Conservation (phyloP, 208 protist genomes). For the Leishmania tarentolae region DNA sequence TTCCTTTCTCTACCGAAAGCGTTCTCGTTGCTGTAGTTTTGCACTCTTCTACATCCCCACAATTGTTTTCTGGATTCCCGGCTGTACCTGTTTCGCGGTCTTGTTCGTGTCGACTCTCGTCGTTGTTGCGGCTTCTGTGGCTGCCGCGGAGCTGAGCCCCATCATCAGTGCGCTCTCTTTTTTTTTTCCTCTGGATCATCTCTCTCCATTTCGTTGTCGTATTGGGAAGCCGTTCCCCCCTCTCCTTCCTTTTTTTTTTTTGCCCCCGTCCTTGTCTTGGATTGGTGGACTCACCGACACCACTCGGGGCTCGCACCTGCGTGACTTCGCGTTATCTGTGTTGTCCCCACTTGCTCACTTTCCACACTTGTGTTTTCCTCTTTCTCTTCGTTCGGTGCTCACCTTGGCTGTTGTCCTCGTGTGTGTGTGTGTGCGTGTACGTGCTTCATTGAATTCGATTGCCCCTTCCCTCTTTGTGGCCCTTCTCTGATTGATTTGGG, state of each 20-base stretch:
- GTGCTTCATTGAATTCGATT: neutral
- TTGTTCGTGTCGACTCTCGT: too few relatives aligned
- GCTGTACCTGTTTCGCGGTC: neutral
- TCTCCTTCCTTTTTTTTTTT: neutral
- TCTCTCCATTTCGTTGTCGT: conserved; percentile 4
- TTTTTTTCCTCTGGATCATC: neutral
- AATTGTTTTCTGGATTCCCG: neutral
- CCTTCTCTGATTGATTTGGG: too few relatives aligned
- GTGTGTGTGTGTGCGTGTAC: conserved; percentile 5
- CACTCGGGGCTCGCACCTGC: neutral
- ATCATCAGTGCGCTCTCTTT: neutral
- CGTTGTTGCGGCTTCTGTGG: neutral
- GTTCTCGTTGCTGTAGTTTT: neutral
- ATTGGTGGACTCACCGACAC: neutral
- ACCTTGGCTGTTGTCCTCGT: neutral
- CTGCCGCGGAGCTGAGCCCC: neutral
- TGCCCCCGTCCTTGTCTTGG: neutral
- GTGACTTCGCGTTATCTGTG: neutral
- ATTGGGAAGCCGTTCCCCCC: neutral
- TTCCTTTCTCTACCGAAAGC: neutral
- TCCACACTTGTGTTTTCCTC: neutral
- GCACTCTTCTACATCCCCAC: neutral
- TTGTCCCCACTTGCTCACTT: neutral
- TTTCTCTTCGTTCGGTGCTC: neutral
- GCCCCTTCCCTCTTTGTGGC: neutral